Evolutionary conservation across 257 asterid genomes (phyloP).

Genomic region (Ehretia macrophylla): DNA sequence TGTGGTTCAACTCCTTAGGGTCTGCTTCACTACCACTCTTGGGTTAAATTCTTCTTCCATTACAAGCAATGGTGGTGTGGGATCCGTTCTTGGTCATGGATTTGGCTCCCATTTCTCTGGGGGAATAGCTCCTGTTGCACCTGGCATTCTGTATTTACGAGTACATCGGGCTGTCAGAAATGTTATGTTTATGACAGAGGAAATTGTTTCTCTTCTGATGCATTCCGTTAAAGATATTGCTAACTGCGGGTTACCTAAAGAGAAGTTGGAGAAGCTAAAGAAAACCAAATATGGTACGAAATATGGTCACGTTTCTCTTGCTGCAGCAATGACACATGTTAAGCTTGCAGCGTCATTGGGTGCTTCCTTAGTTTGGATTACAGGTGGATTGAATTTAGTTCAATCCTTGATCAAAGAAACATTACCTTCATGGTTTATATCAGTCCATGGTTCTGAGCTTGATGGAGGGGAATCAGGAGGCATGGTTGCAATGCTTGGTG

Average conservation of each 20-base stretch:
- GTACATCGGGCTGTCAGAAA: slow-evolving; percentile 84
- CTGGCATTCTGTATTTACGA: slow-evolving; percentile 80
- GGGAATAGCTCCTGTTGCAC: slow-evolving; percentile 83
- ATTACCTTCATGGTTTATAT: slow-evolving; percentile 84
- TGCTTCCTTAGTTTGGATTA: slow-evolving; percentile 83
- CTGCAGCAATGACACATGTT: slow-evolving; percentile 66
- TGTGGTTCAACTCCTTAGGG: slow-evolving; percentile 80
- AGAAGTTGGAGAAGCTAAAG: slow-evolving; percentile 57
- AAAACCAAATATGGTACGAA: slow-evolving; percentile 46
- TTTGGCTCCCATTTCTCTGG: slow-evolving; percentile 73
- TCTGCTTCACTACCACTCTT: slow-evolving; percentile 70
- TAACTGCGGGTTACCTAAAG: slow-evolving; percentile 48
- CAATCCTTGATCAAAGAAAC: slow-evolving; percentile 70
- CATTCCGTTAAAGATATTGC: slow-evolving; percentile 68
- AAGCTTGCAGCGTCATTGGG: slow-evolving; percentile 81
- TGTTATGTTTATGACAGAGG: slow-evolving; percentile 67
- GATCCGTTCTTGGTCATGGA: slow-evolving; percentile 96
- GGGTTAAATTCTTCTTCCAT: slow-evolving; percentile 58
- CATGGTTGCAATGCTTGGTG: slow-evolving; percentile 68
- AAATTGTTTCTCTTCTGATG: slow-evolving; percentile 69
- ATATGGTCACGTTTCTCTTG: slow-evolving; percentile 80
- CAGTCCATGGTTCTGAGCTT: slow-evolving; percentile 43
- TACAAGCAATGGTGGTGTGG: slow-evolving; percentile 66
- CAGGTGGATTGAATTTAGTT: slow-evolving; percentile 65
- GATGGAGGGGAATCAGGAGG: slow-evolving; percentile 47